Conservation (phyloP, 2,329 filamentous ascomycete species). For the Cladosporium sp. region DNA sequence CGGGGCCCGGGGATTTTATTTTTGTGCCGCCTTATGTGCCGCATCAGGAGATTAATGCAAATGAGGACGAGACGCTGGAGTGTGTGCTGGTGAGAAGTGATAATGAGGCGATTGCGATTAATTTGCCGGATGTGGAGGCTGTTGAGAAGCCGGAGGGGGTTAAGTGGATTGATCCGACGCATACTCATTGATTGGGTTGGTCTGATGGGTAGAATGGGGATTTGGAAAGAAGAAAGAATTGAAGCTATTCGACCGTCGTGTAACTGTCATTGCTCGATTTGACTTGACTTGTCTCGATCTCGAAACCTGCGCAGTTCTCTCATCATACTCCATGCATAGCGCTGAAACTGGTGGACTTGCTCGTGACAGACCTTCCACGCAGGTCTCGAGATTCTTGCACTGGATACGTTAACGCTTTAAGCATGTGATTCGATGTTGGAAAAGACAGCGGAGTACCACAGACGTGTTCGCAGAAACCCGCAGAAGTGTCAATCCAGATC, state of each 20-base stretch:
- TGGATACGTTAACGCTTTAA: too few species aligned
- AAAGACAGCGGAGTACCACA: not conserved
- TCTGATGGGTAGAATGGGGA: not conserved
- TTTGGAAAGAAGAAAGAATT: not conserved
- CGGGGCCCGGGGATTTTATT: constrained; percentile 44
- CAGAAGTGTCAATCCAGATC: not conserved
- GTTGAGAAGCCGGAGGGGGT: constrained; percentile 40
- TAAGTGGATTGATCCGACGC: constrained; percentile 44
- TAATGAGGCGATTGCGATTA: constrained; percentile 42
- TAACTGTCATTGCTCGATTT: too few species aligned
- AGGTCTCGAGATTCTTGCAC: too few species aligned
- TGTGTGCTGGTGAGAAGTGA: constrained; percentile 42
- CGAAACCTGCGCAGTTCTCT: too few species aligned
- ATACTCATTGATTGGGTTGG: constrained; percentile 18
- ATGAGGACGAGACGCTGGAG: constrained; percentile 38
- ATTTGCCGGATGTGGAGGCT: constrained; percentile 40
- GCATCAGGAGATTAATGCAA: constrained; percentile 45
- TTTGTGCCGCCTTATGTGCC: constrained; percentile 43
- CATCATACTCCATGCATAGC: too few species aligned
- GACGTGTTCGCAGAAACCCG: not conserved
- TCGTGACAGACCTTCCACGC: too few species aligned
- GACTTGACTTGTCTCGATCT: too few species aligned
- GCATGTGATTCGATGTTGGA: not conserved
- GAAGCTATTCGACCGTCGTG: not conserved
- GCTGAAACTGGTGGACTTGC: too few species aligned